Evolutionary conservation across 2,329 filamentous ascomycete genomes (phyloP), one percentile per base, ranked within the genome.

Genomic region (Trichoderma atrobrunneum): DNA sequence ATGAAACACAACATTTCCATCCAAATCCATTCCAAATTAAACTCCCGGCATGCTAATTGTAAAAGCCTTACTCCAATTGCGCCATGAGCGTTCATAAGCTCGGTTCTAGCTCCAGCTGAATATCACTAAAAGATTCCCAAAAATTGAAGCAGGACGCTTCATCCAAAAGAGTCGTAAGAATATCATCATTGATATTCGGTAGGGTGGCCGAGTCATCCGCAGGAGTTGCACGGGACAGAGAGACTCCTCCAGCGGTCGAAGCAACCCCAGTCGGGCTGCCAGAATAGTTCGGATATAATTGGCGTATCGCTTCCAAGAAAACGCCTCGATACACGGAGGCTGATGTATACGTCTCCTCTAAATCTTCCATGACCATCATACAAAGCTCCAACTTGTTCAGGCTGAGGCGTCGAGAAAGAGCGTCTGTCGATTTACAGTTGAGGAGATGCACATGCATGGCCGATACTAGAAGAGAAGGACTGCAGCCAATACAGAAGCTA

Each of bases 401-500:
- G 18, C 65, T 68, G 18, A 60, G 56, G 8, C 56, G 65, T 1
- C 65, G 65, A 60, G 56, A 57, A n/a, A 68, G 30, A 14, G 65
- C 21, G 18, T 68, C 65, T n/a, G 51, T 26, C n/a, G 65, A 68
- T 60, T 68, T 68, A 11, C 51, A 68, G 12, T 68, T 60, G 21
- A 68, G 56, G 11, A 68, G 51, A 60, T 68, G 65, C 7, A 56
- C 56, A 60, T 68, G 65, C 65, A 68, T 68, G 24, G 65, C 30
- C 7, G 65, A 60, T 60, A 68, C 48, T 16, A 68, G 21, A 11
- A 68, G 56, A 7, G 65, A 30, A 36, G 56, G 30, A 14, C 65
- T 68, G 4, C 4, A 36, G 26, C 10, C 10, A 7, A 39, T 68
- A 14, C 18, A 60, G 32, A 28, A 26, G 5, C 14, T 7, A 16